These are phyloP conservation scores for Camellia japonica DNA, from an alignment of 148 eudicot genomes.

Conservation along the genomic window DNA sequence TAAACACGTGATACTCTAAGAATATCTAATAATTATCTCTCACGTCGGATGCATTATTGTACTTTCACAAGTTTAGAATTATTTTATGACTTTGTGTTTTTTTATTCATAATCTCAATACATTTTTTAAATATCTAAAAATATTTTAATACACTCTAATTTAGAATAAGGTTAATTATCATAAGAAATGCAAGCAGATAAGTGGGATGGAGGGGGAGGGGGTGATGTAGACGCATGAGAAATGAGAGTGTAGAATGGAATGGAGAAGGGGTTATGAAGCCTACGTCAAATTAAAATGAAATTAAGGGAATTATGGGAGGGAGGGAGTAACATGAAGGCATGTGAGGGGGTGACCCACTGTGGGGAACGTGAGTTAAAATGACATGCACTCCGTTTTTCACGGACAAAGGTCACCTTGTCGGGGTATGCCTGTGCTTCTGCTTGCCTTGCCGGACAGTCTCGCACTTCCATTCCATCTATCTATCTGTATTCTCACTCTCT, in stretches of 20 bases:
- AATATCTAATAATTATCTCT: no score
- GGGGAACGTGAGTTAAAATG: conserved; percentile 39
- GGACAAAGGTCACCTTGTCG: conserved; percentile 64
- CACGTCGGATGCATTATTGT: no score
- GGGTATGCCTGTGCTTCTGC: conserved; percentile 15
- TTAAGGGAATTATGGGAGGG: background rate
- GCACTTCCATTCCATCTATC: background rate
- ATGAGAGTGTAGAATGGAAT: background rate
- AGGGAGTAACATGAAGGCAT: conserved; percentile 61
- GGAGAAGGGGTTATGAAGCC: background rate
- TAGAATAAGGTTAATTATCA: no score
- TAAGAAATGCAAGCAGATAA: no score
- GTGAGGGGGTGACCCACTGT: conserved; percentile 63
- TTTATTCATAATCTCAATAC: no score
- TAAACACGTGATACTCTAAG: no score
- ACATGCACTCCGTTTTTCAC: conserved; percentile 60
- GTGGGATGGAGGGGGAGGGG: no score
- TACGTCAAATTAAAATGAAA: conserved; percentile 12
- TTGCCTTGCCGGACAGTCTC: no score
- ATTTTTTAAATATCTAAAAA: no score
- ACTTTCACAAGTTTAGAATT: no score
- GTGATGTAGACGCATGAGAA: background rate
- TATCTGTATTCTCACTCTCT: background rate
- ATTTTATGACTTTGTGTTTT: no score
- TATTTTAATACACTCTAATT: no score